phyloP scores from a whole-genome alignment of 78 protist genomes.

The Guillardia theta region DNA sequence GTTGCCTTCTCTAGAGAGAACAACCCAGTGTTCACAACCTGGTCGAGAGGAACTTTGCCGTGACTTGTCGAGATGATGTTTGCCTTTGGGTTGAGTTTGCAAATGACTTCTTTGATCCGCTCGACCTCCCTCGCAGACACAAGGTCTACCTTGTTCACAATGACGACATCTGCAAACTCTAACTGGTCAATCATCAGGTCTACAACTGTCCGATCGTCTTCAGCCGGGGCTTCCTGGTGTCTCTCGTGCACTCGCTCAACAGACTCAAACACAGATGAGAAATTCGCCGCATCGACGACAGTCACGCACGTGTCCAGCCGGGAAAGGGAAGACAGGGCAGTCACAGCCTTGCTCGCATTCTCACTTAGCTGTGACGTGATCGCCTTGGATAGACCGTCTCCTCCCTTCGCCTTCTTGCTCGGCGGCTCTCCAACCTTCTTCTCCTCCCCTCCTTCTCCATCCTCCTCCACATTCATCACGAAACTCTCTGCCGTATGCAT shows the following conservation, averaged over 20 bases:
- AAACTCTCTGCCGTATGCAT: constrained; percentile 20
- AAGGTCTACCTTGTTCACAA: constrained; percentile 79
- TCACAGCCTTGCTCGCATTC: neutral
- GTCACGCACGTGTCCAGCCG: constrained; percentile 66
- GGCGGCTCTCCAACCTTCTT: too few species aligned
- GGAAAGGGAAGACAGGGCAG: neutral
- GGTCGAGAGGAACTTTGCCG: neutral
- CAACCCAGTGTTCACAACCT: neutral
- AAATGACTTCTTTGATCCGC: neutral
- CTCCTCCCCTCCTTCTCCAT: neutral
- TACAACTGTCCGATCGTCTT: constrained; percentile 62
- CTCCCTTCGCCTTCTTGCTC: too few species aligned
- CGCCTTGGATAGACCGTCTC: neutral
- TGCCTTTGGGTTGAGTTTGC: neutral
- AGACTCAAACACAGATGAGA: neutral
- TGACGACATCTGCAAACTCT: constrained; percentile 81
- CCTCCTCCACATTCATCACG: neutral
- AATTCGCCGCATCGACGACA: constrained; percentile 62
- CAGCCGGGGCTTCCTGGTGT: neutral
- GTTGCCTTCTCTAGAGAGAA: neutral
- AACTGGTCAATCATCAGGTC: constrained; percentile 81
- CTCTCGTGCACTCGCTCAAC: neutral
- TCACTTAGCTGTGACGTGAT: neutral
- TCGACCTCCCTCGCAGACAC: neutral
- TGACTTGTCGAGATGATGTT: neutral